A percentile compares a stretch with the other conserved stretches of the same genome.
Evolutionary conservation across 805 yeast genomes (phyloP).

Genomic region (Metschnikowia santaceciliae): DNA sequence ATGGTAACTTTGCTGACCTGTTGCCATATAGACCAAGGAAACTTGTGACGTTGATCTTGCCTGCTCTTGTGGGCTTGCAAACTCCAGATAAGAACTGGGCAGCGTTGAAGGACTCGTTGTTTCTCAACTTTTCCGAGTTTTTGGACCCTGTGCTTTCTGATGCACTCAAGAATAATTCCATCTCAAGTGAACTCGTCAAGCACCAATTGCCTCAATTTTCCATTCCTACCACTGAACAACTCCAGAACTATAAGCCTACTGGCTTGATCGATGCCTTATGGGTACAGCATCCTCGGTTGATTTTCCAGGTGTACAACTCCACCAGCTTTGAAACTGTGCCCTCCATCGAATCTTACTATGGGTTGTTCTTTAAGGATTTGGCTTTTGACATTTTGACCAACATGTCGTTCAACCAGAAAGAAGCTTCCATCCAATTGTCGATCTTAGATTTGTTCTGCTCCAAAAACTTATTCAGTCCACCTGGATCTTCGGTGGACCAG

Average conservation of each 20-base stretch:
- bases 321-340: slow-evolving; percentile 61
- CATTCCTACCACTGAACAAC: slow-evolving; percentile 25
- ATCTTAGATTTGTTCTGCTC: slow-evolving; percentile 70
- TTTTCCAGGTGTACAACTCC: slow-evolving; percentile 57
- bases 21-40: slow-evolving; percentile 51
- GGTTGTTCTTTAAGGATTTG: slow-evolving; percentile 67
- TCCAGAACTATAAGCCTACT: slow-evolving; percentile 20
- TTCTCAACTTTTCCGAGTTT: slow-evolving; percentile 30
- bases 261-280: slow-evolving; percentile 58
- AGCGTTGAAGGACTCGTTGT: slow-evolving; percentile 25
- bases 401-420: slow-evolving; percentile 84
- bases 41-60: slow-evolving; percentile 47
- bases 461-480: slow-evolving; percentile 45
- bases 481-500: slow-evolving; percentile 77
- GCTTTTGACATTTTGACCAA: slow-evolving; percentile 70
- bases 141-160: slow-evolving; percentile 32
- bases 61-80: slow-evolving; percentile 40
- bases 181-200: slow-evolving; percentile 37
- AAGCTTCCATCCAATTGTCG: slow-evolving; percentile 79
- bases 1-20: slow-evolving; percentile 22
- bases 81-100: slow-evolving; percentile 40
- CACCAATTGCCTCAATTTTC: slow-evolving; percentile 39
- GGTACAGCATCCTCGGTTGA: slow-evolving; percentile 53
- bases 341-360: slow-evolving; percentile 32
- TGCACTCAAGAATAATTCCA: slow-evolving; percentile 31